Base-by-base conservation (phyloP, 2,329 filamentous ascomycete species). In the Cercospora beticola region DNA sequence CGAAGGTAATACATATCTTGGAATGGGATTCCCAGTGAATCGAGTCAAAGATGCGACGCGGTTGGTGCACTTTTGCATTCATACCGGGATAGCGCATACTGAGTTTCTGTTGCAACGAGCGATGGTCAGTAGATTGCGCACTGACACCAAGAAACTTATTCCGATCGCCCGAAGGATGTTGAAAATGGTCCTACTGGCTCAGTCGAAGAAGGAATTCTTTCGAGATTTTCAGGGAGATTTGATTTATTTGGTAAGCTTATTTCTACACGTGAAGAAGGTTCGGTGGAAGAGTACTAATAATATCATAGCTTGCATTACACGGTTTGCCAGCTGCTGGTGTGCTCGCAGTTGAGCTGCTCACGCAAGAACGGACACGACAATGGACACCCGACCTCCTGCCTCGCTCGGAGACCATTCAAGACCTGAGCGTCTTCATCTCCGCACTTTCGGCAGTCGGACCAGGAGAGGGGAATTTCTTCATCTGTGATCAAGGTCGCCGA, bases 21-120 rank as follows among this genome's bases (percentile, higher is more conserved):
- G 61, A 5, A 33, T 64, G 12, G 61, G 67, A 40, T 69, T 65
- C 6, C 59, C 69, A 3, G 26, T 69, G 4, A 69, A 64, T 23
- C 64, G 69, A 23, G 67, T 54, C 10, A 72, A 74, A 23, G 71
- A 70, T 33, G 58, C 65, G 12, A 71, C 68, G 59, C 69, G 72
- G 0, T 73, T 76, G 0, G 68, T 85, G 0, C 85, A 84, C 62
- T 67, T 79, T 1, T 76, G 74, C 58, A 73, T 77, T 3, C 75
- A 78, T 52, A 68, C 72, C 1, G 76, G 76, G 2, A 83, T 86
- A 57, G 76, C 88, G 0, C 84, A 88, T 52, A 88, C 88, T 46
- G 79, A 86, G 2, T 88, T 90, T 67, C 82, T 89, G 9, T 78
- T 88, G 5, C 85, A 89, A 66, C 81, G 88, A 16, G 81, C 89